Percentiles rank a stretch among this genome's conserved stretches.
Evolutionary conservation across 352 stramenopile species (phyloP).

Genomic region (Sclerospora graminicola): DNA sequence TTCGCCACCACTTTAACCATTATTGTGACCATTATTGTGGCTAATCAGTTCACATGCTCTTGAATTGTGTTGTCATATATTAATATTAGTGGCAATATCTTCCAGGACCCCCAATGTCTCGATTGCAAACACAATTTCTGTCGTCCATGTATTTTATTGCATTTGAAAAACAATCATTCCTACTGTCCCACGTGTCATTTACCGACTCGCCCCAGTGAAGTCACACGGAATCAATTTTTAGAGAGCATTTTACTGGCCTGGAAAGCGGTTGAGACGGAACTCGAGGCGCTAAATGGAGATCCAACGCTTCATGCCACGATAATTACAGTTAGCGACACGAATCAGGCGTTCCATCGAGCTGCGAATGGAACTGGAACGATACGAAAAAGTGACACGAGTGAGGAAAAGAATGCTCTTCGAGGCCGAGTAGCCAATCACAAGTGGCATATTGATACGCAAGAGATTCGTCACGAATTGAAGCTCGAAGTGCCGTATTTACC

Average conservation of each 20-base stretch:
- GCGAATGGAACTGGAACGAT: conserved; percentile 1
- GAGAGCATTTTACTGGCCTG: conserved; percentile 74
- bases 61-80: not conserved
- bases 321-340: conserved; percentile 25
- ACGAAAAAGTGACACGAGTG: not conserved
- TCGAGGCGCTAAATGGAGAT: conserved; percentile 29
- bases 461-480: conserved; percentile 40
- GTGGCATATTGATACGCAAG: conserved; percentile 61
- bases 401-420: conserved; percentile 13
- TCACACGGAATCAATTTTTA: conserved; percentile 80
- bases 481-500: conserved; percentile 21
- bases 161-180: conserved; percentile 46
- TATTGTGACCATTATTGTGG: no score
- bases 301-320: conserved; percentile 18
- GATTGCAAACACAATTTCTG: conserved; percentile 87
- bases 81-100: conserved; percentile 46
- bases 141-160: conserved; percentile 53
- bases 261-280: conserved; percentile 58
- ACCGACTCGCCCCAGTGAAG: conserved; percentile 63
- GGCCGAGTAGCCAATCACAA: conserved; percentile 47
- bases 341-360: conserved; percentile 22
- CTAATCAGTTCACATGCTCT: conserved; percentile 1
- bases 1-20: not conserved
- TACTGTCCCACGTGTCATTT: conserved; percentile 63
- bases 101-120: conserved; percentile 79